These are phyloP conservation scores for Crepidotus sp. DNA, from an alignment of 1,284 basidiomycete genomes.

Conservation along the genomic window DNA sequence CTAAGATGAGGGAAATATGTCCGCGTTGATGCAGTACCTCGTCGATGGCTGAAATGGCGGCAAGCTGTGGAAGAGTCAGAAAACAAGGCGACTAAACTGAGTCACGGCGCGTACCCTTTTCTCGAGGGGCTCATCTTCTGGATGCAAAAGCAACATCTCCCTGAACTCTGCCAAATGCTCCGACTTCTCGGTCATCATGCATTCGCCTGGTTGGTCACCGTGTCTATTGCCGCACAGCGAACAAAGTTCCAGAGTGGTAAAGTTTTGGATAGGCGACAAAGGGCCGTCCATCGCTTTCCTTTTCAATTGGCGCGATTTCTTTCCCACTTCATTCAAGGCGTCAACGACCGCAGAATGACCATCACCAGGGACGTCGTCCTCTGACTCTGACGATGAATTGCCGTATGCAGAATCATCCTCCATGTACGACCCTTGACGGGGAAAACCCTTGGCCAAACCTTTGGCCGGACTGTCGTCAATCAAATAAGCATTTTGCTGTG, in stretches of 20 bases:
- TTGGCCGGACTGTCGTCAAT: slow-evolving; percentile 15
- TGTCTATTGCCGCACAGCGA: slow-evolving; percentile 57
- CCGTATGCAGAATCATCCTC: slow-evolving; percentile 16
- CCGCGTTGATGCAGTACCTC: slow-evolving; percentile 47
- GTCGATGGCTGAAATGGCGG: slow-evolving; percentile 60
- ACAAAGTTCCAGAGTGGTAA: slow-evolving; percentile 30
- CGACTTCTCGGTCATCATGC: slow-evolving; percentile 56
- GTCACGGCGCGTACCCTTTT: slow-evolving; percentile 39
- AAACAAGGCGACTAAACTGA: not conserved
- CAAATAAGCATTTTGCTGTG: slow-evolving; percentile 21
- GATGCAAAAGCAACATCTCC: slow-evolving; percentile 50
- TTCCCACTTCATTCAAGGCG: slow-evolving; percentile 10
- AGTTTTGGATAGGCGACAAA: slow-evolving; percentile 16
- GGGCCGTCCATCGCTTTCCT: slow-evolving; percentile 5
- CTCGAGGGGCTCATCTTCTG: slow-evolving; percentile 55
- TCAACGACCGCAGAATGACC: slow-evolving; percentile 4
- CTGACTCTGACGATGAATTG: slow-evolving; percentile 11
- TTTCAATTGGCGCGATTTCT: slow-evolving; percentile 12
- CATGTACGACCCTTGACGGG: slow-evolving; percentile 1
- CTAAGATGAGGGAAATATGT: slow-evolving; percentile 43
- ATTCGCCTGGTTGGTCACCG: slow-evolving; percentile 31
- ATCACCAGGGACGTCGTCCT: slow-evolving; percentile 6
- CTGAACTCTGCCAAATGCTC: slow-evolving; percentile 62
- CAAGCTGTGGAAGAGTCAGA: slow-evolving; percentile 33
- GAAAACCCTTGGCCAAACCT: slow-evolving; percentile 4